Percentiles rank a stretch among this genome's conserved stretches.
Evolutionary conservation across 2,329 filamentous ascomycete genomes (phyloP).

Genomic region (Penicillium sp.): DNA sequence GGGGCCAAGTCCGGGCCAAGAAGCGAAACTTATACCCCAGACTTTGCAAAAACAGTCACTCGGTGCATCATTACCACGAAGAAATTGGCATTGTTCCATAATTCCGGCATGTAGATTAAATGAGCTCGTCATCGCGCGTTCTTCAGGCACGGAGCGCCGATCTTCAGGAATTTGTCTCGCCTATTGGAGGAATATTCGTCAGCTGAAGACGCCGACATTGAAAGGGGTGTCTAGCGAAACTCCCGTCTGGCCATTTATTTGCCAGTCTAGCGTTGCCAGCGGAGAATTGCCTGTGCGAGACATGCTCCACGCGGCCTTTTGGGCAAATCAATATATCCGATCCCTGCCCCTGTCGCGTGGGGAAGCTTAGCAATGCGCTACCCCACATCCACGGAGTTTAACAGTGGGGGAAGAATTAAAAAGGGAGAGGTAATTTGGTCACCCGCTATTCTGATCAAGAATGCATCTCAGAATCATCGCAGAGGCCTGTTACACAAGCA

Average conservation of each 20-base stretch:
- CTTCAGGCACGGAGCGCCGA: not conserved
- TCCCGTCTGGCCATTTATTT: not conserved
- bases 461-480: no score
- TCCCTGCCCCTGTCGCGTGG: not conserved
- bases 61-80: not conserved
- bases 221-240: not conserved
- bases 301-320: not conserved
- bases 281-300: not conserved
- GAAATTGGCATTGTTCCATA: not conserved
- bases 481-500: not conserved
- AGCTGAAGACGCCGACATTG: no score
- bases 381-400: not conserved
- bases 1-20: not conserved
- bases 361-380: not conserved
- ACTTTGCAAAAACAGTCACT: not conserved
- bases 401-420: no score
- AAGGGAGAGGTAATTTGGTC: no score
- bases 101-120: not conserved
- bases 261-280: not conserved
- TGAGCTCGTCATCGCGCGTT: not conserved
- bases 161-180: not conserved
- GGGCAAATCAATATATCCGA: not conserved
- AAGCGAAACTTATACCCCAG: not conserved
- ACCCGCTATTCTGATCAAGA: no score
- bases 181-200: not conserved